Evolutionary conservation across 345 rosid species (phyloP), one percentile per base, ranked within the genome.

Genomic region (Mallotus nudiflorus): DNA sequence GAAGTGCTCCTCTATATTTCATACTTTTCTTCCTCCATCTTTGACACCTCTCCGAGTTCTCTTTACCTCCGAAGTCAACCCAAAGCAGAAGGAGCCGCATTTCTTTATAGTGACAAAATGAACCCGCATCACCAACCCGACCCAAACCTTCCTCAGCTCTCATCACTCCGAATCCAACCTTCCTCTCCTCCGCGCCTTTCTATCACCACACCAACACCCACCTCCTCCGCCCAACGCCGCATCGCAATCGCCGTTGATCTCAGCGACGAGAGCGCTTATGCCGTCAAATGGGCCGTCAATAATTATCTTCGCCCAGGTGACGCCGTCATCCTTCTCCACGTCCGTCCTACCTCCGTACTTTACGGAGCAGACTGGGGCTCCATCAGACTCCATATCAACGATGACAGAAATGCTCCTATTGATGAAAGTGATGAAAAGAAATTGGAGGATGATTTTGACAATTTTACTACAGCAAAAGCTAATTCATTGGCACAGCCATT

Each of bases 361-460:
- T 95, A 80, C 69, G 98, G 98, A 63, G 98, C 97, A 51, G 97
- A 95, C 39, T 95, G 97, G 98, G 98, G 97, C 16, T 92, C 97
- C 4, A 85, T 89, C 14, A 84, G 88, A 67, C 83, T 73, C 78
- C 85, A 66, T 18, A 71, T 53, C 77, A 25, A 77, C 72, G 27
- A 50, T 39, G 70, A 66, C 58, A 70, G 73, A 66, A 44, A 77
- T 4, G 61, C 42, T 44, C n/a, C 31, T 42, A 14, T 67, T 0
- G 37, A 22, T 52, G 12, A 39, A 70, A 68, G 58, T 75, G 59
- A 55, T 37, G 71, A 78, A 29, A 73, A 84, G 69, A 86, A 84
- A 64, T 67, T 81, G 0, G 92, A 91, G 77, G 96, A 91, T 45
- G 98, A 89, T 71, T 91, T 85, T 69, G 91, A 89, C 60, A 82